Evolutionary conservation across 2,329 filamentous ascomycete species (phyloP).

Genomic region (Aureobasidium lini): DNA sequence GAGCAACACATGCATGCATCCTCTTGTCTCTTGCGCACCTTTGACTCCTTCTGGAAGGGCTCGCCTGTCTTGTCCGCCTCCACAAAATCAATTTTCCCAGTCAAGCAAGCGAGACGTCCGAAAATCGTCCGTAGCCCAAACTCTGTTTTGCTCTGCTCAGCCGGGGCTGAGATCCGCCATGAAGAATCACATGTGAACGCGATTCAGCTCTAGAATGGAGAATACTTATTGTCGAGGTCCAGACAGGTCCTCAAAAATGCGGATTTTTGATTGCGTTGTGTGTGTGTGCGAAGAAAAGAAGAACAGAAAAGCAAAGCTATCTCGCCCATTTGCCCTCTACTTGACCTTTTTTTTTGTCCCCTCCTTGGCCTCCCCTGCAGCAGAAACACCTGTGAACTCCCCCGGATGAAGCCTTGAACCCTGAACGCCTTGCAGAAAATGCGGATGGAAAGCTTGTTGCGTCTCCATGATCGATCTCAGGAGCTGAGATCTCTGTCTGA

Average conservation of each 20-base stretch:
- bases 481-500: not conserved
- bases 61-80: too few species aligned
- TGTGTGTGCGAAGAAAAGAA: not conserved
- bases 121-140: not conserved
- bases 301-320: not conserved
- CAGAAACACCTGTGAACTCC: not conserved
- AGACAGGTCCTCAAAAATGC: slow-evolving; percentile 1
- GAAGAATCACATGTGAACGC: not conserved
- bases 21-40: not conserved
- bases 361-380: not conserved
- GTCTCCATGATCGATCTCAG: not conserved
- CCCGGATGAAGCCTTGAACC: not conserved
- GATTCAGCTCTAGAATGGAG: not conserved
- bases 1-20: not conserved
- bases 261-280: not conserved
- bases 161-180: not conserved
- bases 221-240: not conserved
- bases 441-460: not conserved
- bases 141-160: not conserved
- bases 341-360: not conserved
- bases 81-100: too few species aligned
- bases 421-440: slow-evolving; percentile 1
- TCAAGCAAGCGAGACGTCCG: not conserved
- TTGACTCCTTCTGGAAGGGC: slow-evolving; percentile 1
- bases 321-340: not conserved